Conservation (phyloP, 2,329 filamentous ascomycete genomes). For the Colletotrichum ledebouriae region DNA sequence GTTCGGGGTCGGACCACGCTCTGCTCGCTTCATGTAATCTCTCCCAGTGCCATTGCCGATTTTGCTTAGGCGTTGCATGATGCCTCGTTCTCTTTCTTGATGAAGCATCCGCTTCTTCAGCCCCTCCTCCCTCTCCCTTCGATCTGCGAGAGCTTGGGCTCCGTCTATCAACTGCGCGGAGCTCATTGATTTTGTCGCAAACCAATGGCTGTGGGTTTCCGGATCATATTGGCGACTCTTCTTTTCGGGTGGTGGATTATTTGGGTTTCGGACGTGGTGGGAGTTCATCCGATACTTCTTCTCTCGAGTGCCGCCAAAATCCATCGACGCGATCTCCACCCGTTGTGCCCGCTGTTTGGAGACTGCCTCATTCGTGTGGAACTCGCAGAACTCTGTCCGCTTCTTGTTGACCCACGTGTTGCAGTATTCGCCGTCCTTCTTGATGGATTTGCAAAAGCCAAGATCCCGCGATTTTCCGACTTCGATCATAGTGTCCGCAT, state of each 20-base stretch:
- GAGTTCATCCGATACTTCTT: constrained; percentile 37
- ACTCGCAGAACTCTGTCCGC: constrained; percentile 93
- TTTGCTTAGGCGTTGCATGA: constrained; percentile 76
- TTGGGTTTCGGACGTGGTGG: constrained; percentile 49
- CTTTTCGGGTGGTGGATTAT: constrained; percentile 46
- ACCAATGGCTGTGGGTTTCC: constrained; percentile 70
- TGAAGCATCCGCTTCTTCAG: constrained; percentile 74
- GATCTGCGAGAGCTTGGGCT: constrained; percentile 70
- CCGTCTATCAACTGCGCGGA: constrained; percentile 76
- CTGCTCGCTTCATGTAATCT: constrained; percentile 73
- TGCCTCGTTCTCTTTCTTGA: constrained; percentile 79
- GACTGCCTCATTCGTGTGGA: constrained; percentile 86
- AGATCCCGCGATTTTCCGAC: constrained; percentile 88
- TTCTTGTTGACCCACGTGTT: constrained; percentile 88
- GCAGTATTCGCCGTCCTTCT: constrained; percentile 87
- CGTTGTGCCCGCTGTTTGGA: constrained; percentile 75
- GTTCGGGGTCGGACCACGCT: constrained; percentile 30
- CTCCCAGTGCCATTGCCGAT: constrained; percentile 75
- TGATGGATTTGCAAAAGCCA: constrained; percentile 87
- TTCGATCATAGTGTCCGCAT: constrained; percentile 90
- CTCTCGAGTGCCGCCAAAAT: constrained; percentile 54
- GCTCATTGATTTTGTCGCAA: constrained; percentile 63
- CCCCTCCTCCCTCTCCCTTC: constrained; percentile 74
- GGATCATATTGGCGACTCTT: constrained; percentile 66
- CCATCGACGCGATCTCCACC: constrained; percentile 84